These are phyloP conservation scores for Verticillium zaregamsianum DNA, from an alignment of 2,329 filamentous ascomycete genomes.

Conservation along the genomic window DNA sequence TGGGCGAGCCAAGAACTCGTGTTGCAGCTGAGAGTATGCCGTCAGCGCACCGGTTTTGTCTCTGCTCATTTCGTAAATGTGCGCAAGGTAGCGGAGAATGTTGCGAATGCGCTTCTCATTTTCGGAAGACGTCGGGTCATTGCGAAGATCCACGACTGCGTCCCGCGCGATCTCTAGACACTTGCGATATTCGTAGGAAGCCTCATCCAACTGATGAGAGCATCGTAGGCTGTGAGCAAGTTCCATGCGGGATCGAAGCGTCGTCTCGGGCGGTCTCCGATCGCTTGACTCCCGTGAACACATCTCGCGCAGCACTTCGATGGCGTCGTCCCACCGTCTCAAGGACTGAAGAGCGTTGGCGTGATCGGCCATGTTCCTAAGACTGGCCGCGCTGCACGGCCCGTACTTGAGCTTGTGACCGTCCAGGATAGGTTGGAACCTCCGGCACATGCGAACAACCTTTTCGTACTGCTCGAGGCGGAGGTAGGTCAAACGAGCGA, in stretches of 20 bases:
- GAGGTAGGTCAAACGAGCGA: conserved; percentile 11
- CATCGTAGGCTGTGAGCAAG: conserved; percentile 11
- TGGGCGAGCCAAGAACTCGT: conserved; percentile 8
- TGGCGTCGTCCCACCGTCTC: conserved; percentile 10
- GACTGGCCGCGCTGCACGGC: conserved; percentile 6
- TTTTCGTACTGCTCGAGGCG: conserved; percentile 9
- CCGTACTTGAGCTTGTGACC: conserved; percentile 10
- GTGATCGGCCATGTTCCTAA: conserved; percentile 13
- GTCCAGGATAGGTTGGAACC: conserved; percentile 11
- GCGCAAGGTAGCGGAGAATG: conserved; percentile 11
- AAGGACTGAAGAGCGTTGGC: conserved; percentile 9
- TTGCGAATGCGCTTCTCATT: conserved; percentile 11
- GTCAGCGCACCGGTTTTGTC: conserved; percentile 8
- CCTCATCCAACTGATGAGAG: conserved; percentile 9
- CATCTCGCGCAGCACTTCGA: conserved; percentile 11
- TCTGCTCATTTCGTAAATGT: conserved; percentile 9
- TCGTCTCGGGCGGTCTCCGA: conserved; percentile 7
- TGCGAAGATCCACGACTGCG: conserved; percentile 5
- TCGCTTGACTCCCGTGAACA: conserved; percentile 9
- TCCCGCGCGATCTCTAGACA: conserved; percentile 11
- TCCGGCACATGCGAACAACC: conserved; percentile 10
- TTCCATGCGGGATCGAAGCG: conserved; percentile 8
- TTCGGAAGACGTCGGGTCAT: neutral
- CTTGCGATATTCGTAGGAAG: conserved; percentile 13
- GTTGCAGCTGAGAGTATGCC: conserved; percentile 12